Conservation (phyloP, 345 rosid genomes). For the Camelina sativa region DNA sequence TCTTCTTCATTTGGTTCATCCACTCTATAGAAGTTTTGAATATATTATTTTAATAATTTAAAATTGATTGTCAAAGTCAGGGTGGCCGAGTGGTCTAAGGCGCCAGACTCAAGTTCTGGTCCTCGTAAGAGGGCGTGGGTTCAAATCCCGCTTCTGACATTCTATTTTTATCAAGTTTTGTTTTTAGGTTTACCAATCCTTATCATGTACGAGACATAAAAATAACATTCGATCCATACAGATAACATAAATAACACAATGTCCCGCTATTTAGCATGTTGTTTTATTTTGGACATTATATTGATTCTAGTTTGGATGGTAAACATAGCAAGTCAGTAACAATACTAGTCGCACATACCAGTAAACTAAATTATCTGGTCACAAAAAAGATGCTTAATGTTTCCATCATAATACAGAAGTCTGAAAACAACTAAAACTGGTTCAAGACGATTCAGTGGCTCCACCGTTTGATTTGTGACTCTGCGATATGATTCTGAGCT, state of each 20-base stretch:
- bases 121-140: constrained; percentile 59
- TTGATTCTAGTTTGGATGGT: background rate
- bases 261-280: constrained; percentile 1
- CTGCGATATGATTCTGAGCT: constrained; percentile 54
- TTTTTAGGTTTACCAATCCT: too few relatives aligned
- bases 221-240: too few relatives aligned
- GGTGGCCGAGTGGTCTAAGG: constrained; percentile 85
- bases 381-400: constrained; percentile 5
- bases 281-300: background rate
- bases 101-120: constrained; percentile 85
- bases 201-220: too few relatives aligned
- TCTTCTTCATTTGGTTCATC: background rate
- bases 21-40: background rate
- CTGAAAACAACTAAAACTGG: background rate
- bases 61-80: constrained; percentile 43
- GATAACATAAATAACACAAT: too few relatives aligned
- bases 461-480: constrained; percentile 46
- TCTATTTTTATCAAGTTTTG: background rate
- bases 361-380: background rate
- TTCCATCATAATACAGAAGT: constrained; percentile 6
- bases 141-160: constrained; percentile 52
- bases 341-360: background rate
- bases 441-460: constrained; percentile 24
- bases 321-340: background rate
- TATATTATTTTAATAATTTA: too few relatives aligned